Percentiles rank a stretch among this genome's conserved stretches.
phyloP scores from a whole-genome alignment of 306 rosid species.

The Canavalia gladiata region DNA sequence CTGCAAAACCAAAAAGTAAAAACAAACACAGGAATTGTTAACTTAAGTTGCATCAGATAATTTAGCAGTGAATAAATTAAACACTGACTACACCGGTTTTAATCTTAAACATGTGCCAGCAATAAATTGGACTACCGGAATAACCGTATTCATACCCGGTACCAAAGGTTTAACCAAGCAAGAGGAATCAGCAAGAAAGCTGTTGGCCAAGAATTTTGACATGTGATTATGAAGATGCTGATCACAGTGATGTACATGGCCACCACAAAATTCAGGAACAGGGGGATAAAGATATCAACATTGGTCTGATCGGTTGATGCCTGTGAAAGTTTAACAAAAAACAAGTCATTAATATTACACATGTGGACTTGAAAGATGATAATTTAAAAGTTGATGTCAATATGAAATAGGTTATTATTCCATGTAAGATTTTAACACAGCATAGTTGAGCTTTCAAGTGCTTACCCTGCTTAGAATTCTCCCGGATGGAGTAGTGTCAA shows the following conservation, averaged over 20 bases:
- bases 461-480: conserved; percentile 94
- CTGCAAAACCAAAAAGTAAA: conserved; percentile 52
- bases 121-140: conserved; percentile 10
- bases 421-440: not conserved
- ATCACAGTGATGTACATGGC: conserved; percentile 81
- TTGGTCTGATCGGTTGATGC: conserved; percentile 97
- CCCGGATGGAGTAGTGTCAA: conserved; percentile 98
- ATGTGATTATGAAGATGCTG: conserved; percentile 70
- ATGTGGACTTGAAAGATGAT: not conserved
- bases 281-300: conserved; percentile 77
- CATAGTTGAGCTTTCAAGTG: conserved; percentile 22
- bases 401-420: not conserved
- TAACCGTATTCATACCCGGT: conserved; percentile 73
- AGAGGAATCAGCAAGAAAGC: conserved; percentile 86
- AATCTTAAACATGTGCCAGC: conserved; percentile 10
- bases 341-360: not conserved
- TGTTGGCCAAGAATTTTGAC: conserved; percentile 98
- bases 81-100: not conserved
- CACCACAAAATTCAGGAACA: conserved; percentile 62
- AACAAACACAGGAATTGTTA: not conserved
- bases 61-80: conserved; percentile 10
- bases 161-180: conserved; percentile 90
- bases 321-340: conserved; percentile 53
- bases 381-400: conserved; percentile 22
- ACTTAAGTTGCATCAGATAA: conserved; percentile 22